Base-by-base conservation (phyloP, 768 basidiomycete genomes). In the Suillus clintonianus region DNA sequence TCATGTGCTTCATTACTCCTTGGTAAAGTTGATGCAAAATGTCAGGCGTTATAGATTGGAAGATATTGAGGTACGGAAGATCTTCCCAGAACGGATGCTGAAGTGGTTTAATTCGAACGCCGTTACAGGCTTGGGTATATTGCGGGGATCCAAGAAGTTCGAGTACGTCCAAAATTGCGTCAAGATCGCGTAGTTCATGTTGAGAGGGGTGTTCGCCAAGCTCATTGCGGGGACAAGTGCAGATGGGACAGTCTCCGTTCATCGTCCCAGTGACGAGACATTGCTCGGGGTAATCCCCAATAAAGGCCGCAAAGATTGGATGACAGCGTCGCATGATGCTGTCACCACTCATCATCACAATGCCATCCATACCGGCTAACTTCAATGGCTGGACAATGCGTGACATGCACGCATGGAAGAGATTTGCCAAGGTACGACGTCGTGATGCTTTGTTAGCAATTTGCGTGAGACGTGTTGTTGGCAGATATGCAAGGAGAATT, bases 241-340 rank as follows among this genome's bases (percentile, higher is more conserved):
- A 68, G 43, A 34, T 24, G 1, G 66, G 66, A 55, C 70, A 71
- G 22, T 66, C 55, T 1, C 67, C 67, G 0, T 43, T 50, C 50
- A 68, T 68, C 24, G 60, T 37, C 13, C 65, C 62, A 0, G 63
- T 63, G n/a, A 70, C 64, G 7, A 65, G 54, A 36, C 62, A 39
- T 41, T 73, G 67, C 54, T 70, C 69, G 0, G 68, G 70, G 55
- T 70, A 70, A 39, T 71, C 71, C 1, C 65, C 67, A 27, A 68
- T 63, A 59, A 56, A 69, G 11, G 14, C 67, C 42, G 62, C 72
- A 65, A 65, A 61, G 60, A 61, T 68, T 15, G 59, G 71, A 68
- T 76, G 74, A 17, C 66, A 65, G 36, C 82, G 82, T 43, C 79
- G 79, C 19, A 82, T 60, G 30, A 82, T 67, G 0, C 79, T 77